Evolutionary conservation across 176 grass and related monocot species (phyloP), one percentile per base, ranked within the genome.

Genomic region (Lolium perenne): DNA sequence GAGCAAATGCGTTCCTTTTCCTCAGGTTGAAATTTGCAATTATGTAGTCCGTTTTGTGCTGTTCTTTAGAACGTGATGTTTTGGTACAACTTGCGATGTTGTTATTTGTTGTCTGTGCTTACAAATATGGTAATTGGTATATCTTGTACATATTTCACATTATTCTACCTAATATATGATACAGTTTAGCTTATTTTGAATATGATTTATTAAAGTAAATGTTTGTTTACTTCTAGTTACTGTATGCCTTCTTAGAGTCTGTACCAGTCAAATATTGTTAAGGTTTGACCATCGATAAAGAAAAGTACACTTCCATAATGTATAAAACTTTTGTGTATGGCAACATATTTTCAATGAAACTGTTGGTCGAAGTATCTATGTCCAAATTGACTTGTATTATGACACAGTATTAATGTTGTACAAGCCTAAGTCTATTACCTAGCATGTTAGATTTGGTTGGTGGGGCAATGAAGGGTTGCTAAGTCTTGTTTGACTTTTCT

Each of bases 1-100:
- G 55, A 99, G 92, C 81, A 99, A 96, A 91, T 99, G 97, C 10
- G 85, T 99, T 77, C 97, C 97, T 74, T 99, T 96, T 82, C 21
- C 78, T 26, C 88, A 96, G 94, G 97, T 94, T 38, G 38, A 82
- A 78, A 78, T 53, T 73, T 88, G 21, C 74, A 65, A 83, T 79
- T 59, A 86, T 51, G 40, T 20, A 76, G 26, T 58, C 25, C 82
- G 22, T 17, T 46, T 21, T 74, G 25, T 74, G 60, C 81, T 48
- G 54, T 38, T 32, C 22, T 80, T 70, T 64, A 57, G 26, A 12
- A 38, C 14, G 81, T 38, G 40, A 82, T n/a, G 56, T 15, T 85
- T 15, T 51, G 23, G 51, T 58, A n/a, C 38, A 47, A 81, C 50
- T 74, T 77, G 32, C 2, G 4, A 17, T 72, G 32, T 56, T 17